Evolutionary conservation across 495 filamentous ascomycete species (phyloP), one percentile per base, ranked within the genome.

Genomic region (Aspergillus funiculosus): DNA sequence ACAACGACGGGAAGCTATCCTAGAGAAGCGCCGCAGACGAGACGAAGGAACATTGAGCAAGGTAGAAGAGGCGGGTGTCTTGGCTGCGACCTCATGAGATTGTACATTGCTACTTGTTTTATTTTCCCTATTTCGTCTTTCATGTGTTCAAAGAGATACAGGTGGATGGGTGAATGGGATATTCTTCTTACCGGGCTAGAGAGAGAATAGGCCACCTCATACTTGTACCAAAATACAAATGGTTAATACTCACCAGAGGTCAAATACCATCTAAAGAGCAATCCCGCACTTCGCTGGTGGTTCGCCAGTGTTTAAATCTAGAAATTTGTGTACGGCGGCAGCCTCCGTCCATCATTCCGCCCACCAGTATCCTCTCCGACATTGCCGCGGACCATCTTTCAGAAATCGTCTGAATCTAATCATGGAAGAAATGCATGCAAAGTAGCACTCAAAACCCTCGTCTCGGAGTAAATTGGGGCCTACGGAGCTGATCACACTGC

Each of bases 1-100:
- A 51, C 83, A 87, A 62, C 83, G 89, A 56, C 82, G 83, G 62
- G 76, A 82, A 53, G 61, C 69, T 26, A 76, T 98, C 54, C 69
- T 97, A 15, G 94, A 94, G 69, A 98, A 96, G 80, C 73, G 90
- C 63, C 80, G 78, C 62, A 69, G 89, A 64, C 74, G 83, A 62
- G 83, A 84, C 36, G 75, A 81, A 61, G 70, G 76, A 29, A 78
- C 82, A 46, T 43, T 59, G 48, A 61, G 48, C 53, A 55, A 57
- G 53, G 43, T 53, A 19, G 64, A 71, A 43, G 59, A 66, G 61
- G 62, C 58, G 30, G 61, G 60, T 58, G 55, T 60, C 45, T 48
- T 74, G 57, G 68, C 68, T 53, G 59, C 67, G 28, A 58, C 69
- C 28, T 62, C 64, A 46, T 61, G 58, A 60, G 45, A 41, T 31